phyloP scores from a whole-genome alignment of 169 alveolate species.

The Cyclospora cayetanensis region DNA sequence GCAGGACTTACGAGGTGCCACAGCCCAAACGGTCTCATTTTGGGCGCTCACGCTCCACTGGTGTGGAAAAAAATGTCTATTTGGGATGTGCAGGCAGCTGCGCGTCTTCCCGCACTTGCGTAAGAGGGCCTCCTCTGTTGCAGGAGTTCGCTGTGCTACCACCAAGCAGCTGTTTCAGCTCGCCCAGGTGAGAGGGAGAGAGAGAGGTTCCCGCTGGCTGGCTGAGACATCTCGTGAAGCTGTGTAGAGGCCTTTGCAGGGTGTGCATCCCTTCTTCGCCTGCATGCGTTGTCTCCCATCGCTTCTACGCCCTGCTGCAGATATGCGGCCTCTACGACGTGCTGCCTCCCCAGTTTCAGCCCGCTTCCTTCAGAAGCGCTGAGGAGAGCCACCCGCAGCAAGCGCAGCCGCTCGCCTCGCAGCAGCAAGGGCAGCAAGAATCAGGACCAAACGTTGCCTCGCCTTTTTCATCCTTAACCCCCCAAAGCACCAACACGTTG shows the following conservation, averaged over 20 bases:
- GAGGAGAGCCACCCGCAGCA: slow-evolving; percentile 49
- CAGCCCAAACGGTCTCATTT: no score
- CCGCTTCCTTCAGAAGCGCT: slow-evolving; percentile 14
- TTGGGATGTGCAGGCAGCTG: slow-evolving; percentile 51
- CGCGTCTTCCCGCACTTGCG: slow-evolving; percentile 57
- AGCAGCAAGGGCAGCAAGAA: slow-evolving; percentile 2
- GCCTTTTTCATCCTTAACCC: slow-evolving; percentile 32
- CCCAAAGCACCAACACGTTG: neutral
- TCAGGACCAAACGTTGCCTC: slow-evolving; percentile 22
- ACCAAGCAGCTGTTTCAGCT: slow-evolving; percentile 61
- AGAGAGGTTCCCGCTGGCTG: neutral
- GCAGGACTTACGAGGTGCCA: no score
- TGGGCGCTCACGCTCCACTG: no score
- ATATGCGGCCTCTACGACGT: slow-evolving; percentile 51
- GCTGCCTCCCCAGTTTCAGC: slow-evolving; percentile 62
- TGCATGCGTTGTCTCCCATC: neutral
- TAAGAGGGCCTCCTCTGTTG: slow-evolving; percentile 49
- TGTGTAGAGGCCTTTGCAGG: neutral
- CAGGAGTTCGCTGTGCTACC: slow-evolving; percentile 58
- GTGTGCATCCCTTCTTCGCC: neutral
- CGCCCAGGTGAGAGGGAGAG: slow-evolving; percentile 13
- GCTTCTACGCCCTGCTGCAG: neutral
- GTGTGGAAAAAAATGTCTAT: no score
- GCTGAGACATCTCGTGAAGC: neutral
- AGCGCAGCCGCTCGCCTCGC: slow-evolving; percentile 1